phyloP scores from a whole-genome alignment of 768 basidiomycete genomes.

The Tricholomella constricta region DNA sequence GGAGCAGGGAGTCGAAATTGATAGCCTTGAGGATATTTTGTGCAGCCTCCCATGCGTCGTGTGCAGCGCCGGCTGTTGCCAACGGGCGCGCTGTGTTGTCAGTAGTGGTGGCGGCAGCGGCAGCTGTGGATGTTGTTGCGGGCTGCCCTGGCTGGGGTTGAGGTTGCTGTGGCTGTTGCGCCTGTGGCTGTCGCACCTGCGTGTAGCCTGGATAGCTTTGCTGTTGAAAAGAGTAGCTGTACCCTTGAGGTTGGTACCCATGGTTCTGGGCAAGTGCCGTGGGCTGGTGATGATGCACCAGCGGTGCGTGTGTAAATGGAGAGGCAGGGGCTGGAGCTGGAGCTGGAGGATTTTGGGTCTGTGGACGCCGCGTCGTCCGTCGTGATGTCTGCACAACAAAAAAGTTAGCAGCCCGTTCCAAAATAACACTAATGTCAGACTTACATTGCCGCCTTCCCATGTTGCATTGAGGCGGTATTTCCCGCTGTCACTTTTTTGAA shows the following conservation, averaged over 20 bases:
- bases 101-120: constrained; percentile 6
- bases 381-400: constrained; percentile 58
- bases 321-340: constrained; percentile 38
- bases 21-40: constrained; percentile 78
- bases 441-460: constrained; percentile 83
- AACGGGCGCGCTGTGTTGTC: background rate
- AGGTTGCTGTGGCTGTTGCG: constrained; percentile 22
- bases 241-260: constrained; percentile 11
- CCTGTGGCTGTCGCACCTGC: constrained; percentile 30
- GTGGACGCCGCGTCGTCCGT: constrained; percentile 79
- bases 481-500: constrained; percentile 72
- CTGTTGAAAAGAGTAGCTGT: constrained; percentile 14
- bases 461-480: constrained; percentile 74
- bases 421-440: constrained; percentile 27
- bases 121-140: constrained; percentile 6
- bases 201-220: constrained; percentile 23
- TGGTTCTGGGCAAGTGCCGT: constrained; percentile 17
- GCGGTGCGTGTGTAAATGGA: constrained; percentile 64
- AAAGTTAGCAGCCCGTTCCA: background rate
- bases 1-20: constrained; percentile 62
- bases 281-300: constrained; percentile 37
- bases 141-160: constrained; percentile 12
- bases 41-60: constrained; percentile 75
- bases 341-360: constrained; percentile 47
- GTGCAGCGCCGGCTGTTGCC: constrained; percentile 39